Evolutionary conservation across 2,329 filamentous ascomycete genomes (phyloP).

Genomic region (Cladosporium oxysporum): DNA sequence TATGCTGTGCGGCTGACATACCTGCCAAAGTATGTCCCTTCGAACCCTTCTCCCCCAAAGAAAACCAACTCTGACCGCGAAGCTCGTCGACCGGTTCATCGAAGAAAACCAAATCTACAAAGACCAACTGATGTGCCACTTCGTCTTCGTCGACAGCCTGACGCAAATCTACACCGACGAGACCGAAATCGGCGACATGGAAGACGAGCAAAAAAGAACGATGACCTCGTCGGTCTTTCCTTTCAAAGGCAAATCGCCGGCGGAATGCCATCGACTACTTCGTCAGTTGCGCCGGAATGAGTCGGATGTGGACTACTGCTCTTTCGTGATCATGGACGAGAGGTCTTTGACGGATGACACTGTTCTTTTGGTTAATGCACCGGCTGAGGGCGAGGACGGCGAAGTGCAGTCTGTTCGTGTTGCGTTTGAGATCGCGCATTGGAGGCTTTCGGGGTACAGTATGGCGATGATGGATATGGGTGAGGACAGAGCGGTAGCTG

Average conservation of each 20-base stretch:
- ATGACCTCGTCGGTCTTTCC: background rate
- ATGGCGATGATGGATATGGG: background rate
- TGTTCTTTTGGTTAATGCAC: background rate
- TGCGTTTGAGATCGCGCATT: background rate
- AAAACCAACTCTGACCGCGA: background rate
- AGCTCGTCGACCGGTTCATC: constrained; percentile 6
- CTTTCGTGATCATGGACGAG: background rate
- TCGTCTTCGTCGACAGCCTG: constrained; percentile 11
- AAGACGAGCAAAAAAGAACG: constrained; percentile 1
- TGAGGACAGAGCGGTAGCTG: background rate
- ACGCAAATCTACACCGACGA: background rate
- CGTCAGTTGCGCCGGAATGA: background rate
- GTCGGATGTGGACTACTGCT: background rate
- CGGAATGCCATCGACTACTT: background rate
- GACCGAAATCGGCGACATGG: background rate
- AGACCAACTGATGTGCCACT: background rate
- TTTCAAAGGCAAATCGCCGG: background rate
- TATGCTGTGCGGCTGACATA: background rate
- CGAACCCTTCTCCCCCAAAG: background rate
- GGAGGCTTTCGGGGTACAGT: background rate
- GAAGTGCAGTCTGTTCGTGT: background rate
- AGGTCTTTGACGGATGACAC: background rate
- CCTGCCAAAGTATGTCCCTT: background rate
- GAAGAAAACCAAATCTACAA: background rate
- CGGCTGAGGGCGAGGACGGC: background rate